Conservation (phyloP, 768 basidiomycete species). For the Leccinum subtestaceum region DNA sequence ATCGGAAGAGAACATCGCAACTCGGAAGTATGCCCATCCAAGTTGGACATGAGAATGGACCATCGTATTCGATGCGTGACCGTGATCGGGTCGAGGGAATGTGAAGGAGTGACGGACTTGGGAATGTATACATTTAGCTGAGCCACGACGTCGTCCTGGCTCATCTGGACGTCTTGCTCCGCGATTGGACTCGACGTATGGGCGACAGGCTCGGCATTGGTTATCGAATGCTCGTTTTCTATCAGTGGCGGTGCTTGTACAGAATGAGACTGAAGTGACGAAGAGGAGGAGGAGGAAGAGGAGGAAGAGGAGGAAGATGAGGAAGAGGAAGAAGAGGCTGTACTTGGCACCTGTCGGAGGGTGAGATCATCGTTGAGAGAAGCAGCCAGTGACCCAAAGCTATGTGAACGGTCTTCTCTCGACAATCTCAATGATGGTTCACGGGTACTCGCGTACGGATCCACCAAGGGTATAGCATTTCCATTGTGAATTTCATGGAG, state of each 20-base stretch:
- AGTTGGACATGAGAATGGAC: conserved; percentile 76
- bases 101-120: conserved; percentile 61
- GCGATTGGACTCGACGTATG: conserved; percentile 3
- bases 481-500: conserved; percentile 71
- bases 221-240: not conserved
- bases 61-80: conserved; percentile 80
- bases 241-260: not conserved
- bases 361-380: conserved; percentile 11
- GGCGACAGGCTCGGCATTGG: conserved; percentile 9
- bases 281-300: conserved; percentile 1
- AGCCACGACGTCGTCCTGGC: conserved; percentile 53
- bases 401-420: conserved; percentile 15
- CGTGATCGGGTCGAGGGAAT: conserved; percentile 69
- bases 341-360: conserved; percentile 15
- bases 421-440: conserved; percentile 14
- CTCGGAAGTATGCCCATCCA: conserved; percentile 90
- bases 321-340: conserved; percentile 5
- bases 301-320: not conserved
- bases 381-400: conserved; percentile 10
- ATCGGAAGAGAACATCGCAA: conserved; percentile 92
- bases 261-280: conserved; percentile 13
- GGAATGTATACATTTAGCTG: conserved; percentile 63
- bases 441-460: conserved; percentile 11
- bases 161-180: conserved; percentile 24
- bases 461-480: conserved; percentile 39